Conservation (phyloP, 2,329 filamentous ascomycete species). For the Fusarium tuaranense region DNA sequence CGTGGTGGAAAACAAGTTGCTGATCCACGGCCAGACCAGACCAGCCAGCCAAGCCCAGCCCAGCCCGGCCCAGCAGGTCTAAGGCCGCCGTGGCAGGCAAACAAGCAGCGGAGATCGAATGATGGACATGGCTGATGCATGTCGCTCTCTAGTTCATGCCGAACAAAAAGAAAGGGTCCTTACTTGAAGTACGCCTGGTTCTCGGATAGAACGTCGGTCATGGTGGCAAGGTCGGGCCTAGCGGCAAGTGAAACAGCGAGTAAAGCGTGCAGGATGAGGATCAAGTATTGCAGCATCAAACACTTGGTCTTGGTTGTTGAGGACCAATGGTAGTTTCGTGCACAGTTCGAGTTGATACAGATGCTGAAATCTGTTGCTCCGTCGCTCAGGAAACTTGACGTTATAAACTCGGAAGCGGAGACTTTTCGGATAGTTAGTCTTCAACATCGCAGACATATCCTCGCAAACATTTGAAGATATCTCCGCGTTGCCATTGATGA, state of each 20-base stretch:
- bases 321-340: constrained; percentile 10
- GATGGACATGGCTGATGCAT: background rate
- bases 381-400: background rate
- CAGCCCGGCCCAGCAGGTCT: background rate
- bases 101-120: constrained; percentile 7
- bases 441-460: constrained; percentile 18
- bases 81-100: background rate
- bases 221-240: constrained; percentile 46
- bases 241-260: constrained; percentile 15
- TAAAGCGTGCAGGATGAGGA: constrained; percentile 18
- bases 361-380: background rate
- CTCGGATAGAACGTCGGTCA: constrained; percentile 48
- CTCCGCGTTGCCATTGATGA: constrained; percentile 12
- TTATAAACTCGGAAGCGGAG: constrained; percentile 44
- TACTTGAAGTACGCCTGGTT: constrained; percentile 60
- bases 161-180: constrained; percentile 31
- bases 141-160: background rate
- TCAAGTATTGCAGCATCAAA: constrained; percentile 19
- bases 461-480: constrained; percentile 34
- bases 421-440: constrained; percentile 48
- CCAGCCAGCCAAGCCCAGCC: background rate
- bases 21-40: background rate
- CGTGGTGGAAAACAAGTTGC: constrained; percentile 9
- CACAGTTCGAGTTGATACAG: constrained; percentile 6
- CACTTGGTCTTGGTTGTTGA: constrained; percentile 7